phyloP scores from a whole-genome alignment of 257 asterid genomes.

The Solanum bulbocastanum region DNA sequence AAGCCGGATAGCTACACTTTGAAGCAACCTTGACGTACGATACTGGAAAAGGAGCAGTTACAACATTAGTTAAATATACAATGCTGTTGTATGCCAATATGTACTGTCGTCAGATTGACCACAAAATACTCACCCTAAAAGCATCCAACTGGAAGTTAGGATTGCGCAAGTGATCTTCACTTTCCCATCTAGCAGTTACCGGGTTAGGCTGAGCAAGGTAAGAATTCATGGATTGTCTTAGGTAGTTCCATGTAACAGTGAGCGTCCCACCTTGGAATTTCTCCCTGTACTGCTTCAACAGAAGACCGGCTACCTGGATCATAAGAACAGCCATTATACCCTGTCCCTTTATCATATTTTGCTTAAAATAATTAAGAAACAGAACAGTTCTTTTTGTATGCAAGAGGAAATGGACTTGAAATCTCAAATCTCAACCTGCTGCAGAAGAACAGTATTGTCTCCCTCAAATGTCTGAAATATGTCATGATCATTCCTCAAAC shows the following conservation, averaged over 20 bases:
- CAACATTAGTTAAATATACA: background rate
- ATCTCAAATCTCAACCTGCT: conserved; percentile 43
- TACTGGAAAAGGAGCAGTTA: conserved; percentile 40
- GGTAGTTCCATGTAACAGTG: conserved; percentile 85
- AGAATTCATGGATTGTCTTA: conserved; percentile 83
- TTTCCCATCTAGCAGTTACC: conserved; percentile 96
- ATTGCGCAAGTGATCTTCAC: conserved; percentile 79
- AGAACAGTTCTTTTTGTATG: background rate
- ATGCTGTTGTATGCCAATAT: background rate
- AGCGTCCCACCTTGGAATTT: conserved; percentile 85
- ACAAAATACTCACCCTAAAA: conserved; percentile 56
- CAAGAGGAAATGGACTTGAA: background rate
- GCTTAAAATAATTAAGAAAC: background rate
- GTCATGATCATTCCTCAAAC: conserved; percentile 95
- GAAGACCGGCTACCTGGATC: conserved; percentile 78
- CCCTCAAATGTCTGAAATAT: conserved; percentile 99
- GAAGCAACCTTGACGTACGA: conserved; percentile 91
- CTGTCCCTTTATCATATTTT: background rate
- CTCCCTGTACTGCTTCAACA: conserved; percentile 78
- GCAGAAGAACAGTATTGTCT: conserved; percentile 94
- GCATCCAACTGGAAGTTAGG: conserved; percentile 93
- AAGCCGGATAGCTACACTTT: conserved; percentile 78
- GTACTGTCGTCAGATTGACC: background rate
- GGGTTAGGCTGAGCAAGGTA: conserved; percentile 95
- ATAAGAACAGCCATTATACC: background rate